Base-by-base conservation (phyloP, 768 basidiomycete genomes). In the Neoboletus brunneissimus region DNA sequence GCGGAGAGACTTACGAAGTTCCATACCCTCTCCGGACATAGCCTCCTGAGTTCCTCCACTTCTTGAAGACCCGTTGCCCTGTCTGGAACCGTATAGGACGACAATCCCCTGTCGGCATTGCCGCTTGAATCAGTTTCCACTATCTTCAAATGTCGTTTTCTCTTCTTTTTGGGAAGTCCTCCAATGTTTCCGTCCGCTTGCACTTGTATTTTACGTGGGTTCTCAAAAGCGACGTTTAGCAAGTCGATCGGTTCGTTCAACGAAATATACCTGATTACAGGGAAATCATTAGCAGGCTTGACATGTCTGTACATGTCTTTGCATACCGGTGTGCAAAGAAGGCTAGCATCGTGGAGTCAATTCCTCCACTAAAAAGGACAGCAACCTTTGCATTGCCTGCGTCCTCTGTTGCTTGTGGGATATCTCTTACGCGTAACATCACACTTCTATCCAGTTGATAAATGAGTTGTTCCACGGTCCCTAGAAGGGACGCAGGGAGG, bases 151-250 rank as follows among this genome's bases (percentile, higher is more conserved):
- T 63, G 67, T 53, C 60, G 64, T 63, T 71, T 78, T 66, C 73
- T 76, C 56, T 79, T 75, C 64, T 70, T 77, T 59, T 78, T 81
- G 13, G 76, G 67, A n/a, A 77, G 63, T 1, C 75, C 76, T 16
- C 76, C 77, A 31, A 70, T 57, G 58, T 83, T 82, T 13, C 80
- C 79, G 47, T 78, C 76, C 22, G 73, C 57, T 56, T 79, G 76
- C 4, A 78, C 67, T 44, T 76, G 76, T 15, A 89, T 73, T 65
- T 89, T 88, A 7, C 92, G 82, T n/a, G 94, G 94, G 65, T 97
- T 97, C 68, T 98, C 94, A 62, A 98, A 98, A 1, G 92, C 91
- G 5, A 98, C 92, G 64, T 97, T 97, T 9, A 98, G 76, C 2
- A 98, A 75, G 66, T 98, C 95, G 49, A 98, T 92, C 0, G 93